Percentiles rank a stretch among this genome's conserved stretches.
phyloP scores from a whole-genome alignment of 345 rosid species.

The Aurinia saxatilis region DNA sequence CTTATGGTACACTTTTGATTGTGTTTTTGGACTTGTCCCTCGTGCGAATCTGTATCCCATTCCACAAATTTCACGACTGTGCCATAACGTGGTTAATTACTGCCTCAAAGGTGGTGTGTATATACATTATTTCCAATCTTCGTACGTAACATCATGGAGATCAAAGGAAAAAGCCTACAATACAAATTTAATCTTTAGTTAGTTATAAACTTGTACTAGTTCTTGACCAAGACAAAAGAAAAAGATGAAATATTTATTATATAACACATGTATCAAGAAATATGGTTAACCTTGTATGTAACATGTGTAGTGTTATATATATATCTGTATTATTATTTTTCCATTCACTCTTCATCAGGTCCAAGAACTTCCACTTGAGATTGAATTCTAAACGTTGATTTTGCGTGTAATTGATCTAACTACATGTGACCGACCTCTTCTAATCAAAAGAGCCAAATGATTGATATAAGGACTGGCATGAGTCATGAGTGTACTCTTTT shows the following conservation, averaged over 20 bases:
- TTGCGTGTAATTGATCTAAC: not conserved
- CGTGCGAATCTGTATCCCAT: constrained; percentile 16
- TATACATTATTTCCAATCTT: not conserved
- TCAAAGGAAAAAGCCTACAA: not conserved
- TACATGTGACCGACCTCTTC: constrained; percentile 22
- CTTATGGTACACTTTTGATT: constrained; percentile 10
- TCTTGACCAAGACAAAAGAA: too few species aligned
- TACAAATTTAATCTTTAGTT: constrained; percentile 1
- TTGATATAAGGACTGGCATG: not conserved
- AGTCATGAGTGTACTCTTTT: constrained; percentile 4
- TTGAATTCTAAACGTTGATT: not conserved
- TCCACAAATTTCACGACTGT: not conserved
- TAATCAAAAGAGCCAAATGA: not conserved
- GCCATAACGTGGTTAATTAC: not conserved
- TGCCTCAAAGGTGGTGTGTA: not conserved
- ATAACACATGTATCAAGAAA: too few species aligned
- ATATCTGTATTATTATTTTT: too few species aligned
- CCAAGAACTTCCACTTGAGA: not conserved
- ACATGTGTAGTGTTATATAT: too few species aligned
- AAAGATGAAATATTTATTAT: too few species aligned
- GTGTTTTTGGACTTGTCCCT: constrained; percentile 1
- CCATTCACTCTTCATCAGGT: too few species aligned
- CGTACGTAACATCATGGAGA: not conserved
- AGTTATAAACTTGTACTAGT: too few species aligned
- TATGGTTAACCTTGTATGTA: too few species aligned